These are phyloP conservation scores for Trichoderma reesei DNA, from an alignment of 495 filamentous ascomycete genomes.

Conservation along the genomic window DNA sequence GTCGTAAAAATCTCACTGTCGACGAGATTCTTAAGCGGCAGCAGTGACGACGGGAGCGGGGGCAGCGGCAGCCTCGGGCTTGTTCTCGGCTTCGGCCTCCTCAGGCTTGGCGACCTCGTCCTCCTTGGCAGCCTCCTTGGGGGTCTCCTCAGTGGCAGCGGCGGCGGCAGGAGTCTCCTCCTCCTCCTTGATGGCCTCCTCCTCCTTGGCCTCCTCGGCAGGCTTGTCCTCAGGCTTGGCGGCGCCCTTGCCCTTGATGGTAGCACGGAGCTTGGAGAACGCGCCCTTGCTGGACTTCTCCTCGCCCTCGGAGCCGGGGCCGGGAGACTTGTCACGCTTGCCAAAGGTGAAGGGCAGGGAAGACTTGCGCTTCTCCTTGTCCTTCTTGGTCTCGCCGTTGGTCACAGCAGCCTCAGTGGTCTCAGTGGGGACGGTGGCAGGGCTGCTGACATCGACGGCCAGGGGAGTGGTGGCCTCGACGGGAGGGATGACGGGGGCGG, in stretches of 20 bases:
- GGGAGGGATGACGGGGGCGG: conserved; percentile 46
- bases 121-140: conserved; percentile 43
- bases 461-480: conserved; percentile 47
- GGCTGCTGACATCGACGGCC: conserved; percentile 35
- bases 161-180: conserved; percentile 45
- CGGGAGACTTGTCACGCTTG: conserved; percentile 41
- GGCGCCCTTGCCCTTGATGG: conserved; percentile 36
- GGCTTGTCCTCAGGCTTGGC: conserved; percentile 30
- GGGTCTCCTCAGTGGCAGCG: conserved; percentile 23
- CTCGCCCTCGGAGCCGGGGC: conserved; percentile 36
- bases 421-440: conserved; percentile 26
- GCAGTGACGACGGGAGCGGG: conserved; percentile 34
- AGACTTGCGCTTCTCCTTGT: conserved; percentile 52
- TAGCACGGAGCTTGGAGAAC: conserved; percentile 50
- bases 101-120: conserved; percentile 33
- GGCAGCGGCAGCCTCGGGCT: conserved; percentile 20
- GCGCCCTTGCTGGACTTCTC: conserved; percentile 46
- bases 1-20: conserved; percentile 12
- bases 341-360: conserved; percentile 44
- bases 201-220: conserved; percentile 36
- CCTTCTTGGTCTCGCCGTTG: conserved; percentile 42
- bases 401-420: conserved; percentile 33
- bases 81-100: conserved; percentile 12
- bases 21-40: conserved; percentile 34
- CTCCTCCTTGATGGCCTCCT: conserved; percentile 23